Base-by-base conservation (phyloP, 257 asterid species). In the Marsdenia floribunda region DNA sequence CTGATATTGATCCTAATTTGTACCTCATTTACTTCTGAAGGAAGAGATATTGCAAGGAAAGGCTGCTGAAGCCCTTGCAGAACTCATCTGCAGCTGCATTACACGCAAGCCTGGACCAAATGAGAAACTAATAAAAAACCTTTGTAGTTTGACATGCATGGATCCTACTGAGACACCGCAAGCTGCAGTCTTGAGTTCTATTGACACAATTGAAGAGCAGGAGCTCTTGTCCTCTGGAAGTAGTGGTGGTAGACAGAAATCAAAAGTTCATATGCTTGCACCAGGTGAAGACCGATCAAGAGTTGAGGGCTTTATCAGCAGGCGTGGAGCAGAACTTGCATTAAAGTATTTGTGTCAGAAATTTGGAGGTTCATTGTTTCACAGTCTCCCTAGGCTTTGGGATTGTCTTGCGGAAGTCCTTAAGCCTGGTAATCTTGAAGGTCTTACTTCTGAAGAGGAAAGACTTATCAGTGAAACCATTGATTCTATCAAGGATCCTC, bases 111-210 rank as follows among this genome's bases (percentile, higher is more conserved):
- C 99, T 59, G 84, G 99, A 73, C 97, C 99, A 72, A 95, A 95
- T 87, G 98, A 95, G 85, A 95, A 95, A 83, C 83, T 95, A 71
- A 90, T 95, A 50, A 90, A 90, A 83, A 95, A 95, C 70, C 85
- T 95, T 72, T 92, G 97, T 84, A 74, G 84, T 85, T 87, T 87
- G 82, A 86, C 90, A 71, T 90, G 96, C 88, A 84, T 86, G 97
- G 99, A 95, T 92, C 96, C 96, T 83, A 81, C 93, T 63, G 99
- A 92, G 87, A 95, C 99, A 5, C 99, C 99, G 60, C 96, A 90
- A 85, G 99, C 97, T 77, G 93, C 88, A 73, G 86, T 87, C 46
- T 77, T 95, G 80, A 89, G 78, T 84, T 95, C 97, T 73, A 87
- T 89, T 70, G 99, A 89, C 79, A 83, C 86, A 73, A 90, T 95